Evolutionary conservation across 306 rosid species (phyloP), one percentile per base, ranked within the genome.

Genomic region (Quercus aquifolioides): DNA sequence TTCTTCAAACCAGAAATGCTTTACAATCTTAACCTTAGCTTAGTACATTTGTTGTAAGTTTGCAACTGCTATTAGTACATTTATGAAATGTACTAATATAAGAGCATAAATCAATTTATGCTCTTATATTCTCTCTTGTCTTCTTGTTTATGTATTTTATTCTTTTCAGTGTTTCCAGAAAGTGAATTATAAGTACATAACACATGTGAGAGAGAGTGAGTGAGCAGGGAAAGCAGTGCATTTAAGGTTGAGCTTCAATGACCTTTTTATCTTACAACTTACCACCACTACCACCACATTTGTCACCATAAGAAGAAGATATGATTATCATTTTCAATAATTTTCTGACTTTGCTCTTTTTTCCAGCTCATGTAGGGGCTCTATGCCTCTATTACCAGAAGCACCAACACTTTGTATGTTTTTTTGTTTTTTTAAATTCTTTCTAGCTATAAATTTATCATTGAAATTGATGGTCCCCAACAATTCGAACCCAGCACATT

Each of bases 171-270:
- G 54, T 49, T 49, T 49, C 0, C 17, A 12, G 54, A 49, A 49
- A 49, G 19, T 62, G 35, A 58, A 21, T 20, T 13, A 62, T 7
- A 8, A 35, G 46, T 8, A 7, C 3, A 41, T 5, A 18, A 4
- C 17, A 67, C 25, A 62, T 55, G 82, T 51, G 71, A 71, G 62
- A 73, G 83, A 74, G 35, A 17, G 63, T 55, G 54, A 41, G 46
- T 5, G 70, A 31, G 31, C 23, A 19, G 59, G 58, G n/a, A 30
- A 57, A 51, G 85, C 89, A 86, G 86, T 84, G 82, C 81, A 83
- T 87, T 26, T 90, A 86, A 80, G 97, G 97, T 78, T 58, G 88
- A 86, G 90, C 80, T 81, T 82, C 23, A 5, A 60, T 41, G 80
- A 38, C 79, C 52, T 9, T 74, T 63, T 79, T 58, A 58, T 63